A percentile compares a stretch with the other conserved stretches of the same genome.
Evolutionary conservation across 2,329 filamentous ascomycete genomes (phyloP).

Genomic region (Fusarium devonianum): DNA sequence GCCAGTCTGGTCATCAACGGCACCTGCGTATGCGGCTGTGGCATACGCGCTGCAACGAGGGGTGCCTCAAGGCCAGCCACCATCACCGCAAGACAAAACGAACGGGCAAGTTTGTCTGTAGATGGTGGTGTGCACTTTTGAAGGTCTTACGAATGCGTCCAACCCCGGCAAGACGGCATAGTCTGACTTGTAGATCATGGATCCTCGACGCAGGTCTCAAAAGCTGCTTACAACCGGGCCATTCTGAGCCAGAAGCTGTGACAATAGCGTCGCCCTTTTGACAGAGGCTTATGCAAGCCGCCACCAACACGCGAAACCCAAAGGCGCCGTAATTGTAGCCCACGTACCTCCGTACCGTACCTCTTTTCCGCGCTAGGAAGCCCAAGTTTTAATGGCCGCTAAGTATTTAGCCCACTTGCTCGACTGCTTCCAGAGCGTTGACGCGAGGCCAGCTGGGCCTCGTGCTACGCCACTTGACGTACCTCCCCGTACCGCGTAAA

Average conservation of each 20-base stretch:
- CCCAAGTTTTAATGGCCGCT: background rate
- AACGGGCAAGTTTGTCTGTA: no score
- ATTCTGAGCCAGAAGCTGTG: background rate
- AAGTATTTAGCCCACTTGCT: no score
- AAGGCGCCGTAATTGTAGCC: no score
- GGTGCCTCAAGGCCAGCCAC: background rate
- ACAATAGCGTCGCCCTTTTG: no score
- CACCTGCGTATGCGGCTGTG: constrained; percentile 4
- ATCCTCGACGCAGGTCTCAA: background rate
- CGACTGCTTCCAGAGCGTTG: constrained; percentile 13
- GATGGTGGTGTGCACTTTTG: background rate
- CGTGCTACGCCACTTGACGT: constrained; percentile 36
- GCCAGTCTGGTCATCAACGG: constrained; percentile 3
- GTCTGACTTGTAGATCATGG: constrained; percentile 7
- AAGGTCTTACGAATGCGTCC: no score
- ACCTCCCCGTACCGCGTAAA: no score
- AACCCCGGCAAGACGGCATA: constrained; percentile 12
- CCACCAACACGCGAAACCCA: background rate
- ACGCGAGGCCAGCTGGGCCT: constrained; percentile 13
- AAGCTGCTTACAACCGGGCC: no score
- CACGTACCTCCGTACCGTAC: no score
- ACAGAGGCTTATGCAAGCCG: background rate
- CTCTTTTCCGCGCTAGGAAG: no score
- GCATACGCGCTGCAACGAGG: constrained; percentile 5
- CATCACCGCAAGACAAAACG: background rate